Conservation (phyloP, 148 eudicot species). For the Hydrangea macrophylla region DNA sequence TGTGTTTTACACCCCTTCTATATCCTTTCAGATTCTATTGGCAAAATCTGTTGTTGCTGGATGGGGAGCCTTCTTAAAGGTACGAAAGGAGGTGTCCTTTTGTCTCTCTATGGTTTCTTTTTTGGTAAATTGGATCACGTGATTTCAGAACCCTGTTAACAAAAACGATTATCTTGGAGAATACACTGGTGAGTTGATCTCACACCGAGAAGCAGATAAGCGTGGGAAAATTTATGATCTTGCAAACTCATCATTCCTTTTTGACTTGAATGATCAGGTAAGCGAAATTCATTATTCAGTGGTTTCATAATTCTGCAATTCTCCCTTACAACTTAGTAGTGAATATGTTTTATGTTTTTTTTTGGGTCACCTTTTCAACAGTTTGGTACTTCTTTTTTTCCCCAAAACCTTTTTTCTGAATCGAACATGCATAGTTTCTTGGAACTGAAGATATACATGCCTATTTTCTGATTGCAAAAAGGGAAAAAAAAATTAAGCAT, state of each 20-base stretch:
- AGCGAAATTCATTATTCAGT: slow-evolving; percentile 25
- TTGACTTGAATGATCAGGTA: slow-evolving; percentile 93
- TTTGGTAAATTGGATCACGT: slow-evolving; percentile 13
- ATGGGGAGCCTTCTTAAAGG: slow-evolving; percentile 98
- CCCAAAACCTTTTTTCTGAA: too few species aligned
- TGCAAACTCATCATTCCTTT: slow-evolving; percentile 86
- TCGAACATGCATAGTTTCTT: too few species aligned
- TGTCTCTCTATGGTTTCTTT: slow-evolving; percentile 1
- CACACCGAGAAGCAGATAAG: slow-evolving; percentile 91
- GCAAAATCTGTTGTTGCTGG: slow-evolving; percentile 86
- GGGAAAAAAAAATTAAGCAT: too few species aligned
- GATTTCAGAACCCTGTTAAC: slow-evolving; percentile 63
- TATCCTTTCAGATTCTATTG: slow-evolving; percentile 58
- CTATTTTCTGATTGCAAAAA: too few species aligned
- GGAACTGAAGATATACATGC: too few species aligned
- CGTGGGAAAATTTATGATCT: slow-evolving; percentile 95
- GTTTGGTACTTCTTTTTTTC: too few species aligned
- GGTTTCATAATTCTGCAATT: too few species aligned
- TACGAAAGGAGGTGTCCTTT: slow-evolving; percentile 18
- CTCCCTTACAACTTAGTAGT: too few species aligned
- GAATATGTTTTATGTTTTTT: too few species aligned
- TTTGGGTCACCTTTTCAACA: too few species aligned
- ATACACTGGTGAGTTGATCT: slow-evolving; percentile 80
- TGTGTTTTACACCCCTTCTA: not conserved
- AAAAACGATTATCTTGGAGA: slow-evolving; percentile 88